Evolutionary conservation across 1,284 basidiomycete genomes (phyloP).

Genomic region (Leccinum subatratum): DNA sequence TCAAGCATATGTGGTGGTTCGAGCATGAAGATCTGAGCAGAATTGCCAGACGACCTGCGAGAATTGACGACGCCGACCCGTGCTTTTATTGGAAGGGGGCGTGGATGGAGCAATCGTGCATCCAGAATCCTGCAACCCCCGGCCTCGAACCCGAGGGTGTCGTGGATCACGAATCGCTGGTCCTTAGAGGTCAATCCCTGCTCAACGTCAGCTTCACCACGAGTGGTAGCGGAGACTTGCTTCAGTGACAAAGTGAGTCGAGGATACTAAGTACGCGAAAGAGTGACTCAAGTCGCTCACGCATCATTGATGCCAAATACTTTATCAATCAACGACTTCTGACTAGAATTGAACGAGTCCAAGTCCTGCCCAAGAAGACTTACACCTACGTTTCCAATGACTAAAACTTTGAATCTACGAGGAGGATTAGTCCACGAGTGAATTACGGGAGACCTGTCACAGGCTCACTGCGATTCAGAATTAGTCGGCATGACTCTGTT

Average conservation of each 20-base stretch:
- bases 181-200: slow-evolving; percentile 12
- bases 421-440: background rate
- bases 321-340: slow-evolving; percentile 14
- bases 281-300: slow-evolving; percentile 6
- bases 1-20: slow-evolving; percentile 49
- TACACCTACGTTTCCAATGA: slow-evolving; percentile 18
- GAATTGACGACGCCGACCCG: slow-evolving; percentile 66
- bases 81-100: slow-evolving; percentile 32
- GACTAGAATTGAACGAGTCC: slow-evolving; percentile 9
- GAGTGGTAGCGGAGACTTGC: slow-evolving; percentile 7
- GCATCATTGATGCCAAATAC: slow-evolving; percentile 16
- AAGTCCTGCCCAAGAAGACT: background rate
- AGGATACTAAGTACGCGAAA: background rate
- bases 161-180: slow-evolving; percentile 17
- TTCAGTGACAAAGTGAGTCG: background rate
- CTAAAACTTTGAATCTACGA: slow-evolving; percentile 15
- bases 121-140: slow-evolving; percentile 26
- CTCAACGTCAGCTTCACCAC: slow-evolving; percentile 12
- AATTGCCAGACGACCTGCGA: slow-evolving; percentile 64
- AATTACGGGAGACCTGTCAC: background rate
- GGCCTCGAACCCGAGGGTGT: slow-evolving; percentile 20
- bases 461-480: slow-evolving; percentile 13
- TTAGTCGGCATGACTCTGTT: slow-evolving; percentile 3
- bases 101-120: slow-evolving; percentile 23
- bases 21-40: slow-evolving; percentile 53